Conservation (phyloP, 352 stramenopile species). For the Globisporangium ultimum region DNA sequence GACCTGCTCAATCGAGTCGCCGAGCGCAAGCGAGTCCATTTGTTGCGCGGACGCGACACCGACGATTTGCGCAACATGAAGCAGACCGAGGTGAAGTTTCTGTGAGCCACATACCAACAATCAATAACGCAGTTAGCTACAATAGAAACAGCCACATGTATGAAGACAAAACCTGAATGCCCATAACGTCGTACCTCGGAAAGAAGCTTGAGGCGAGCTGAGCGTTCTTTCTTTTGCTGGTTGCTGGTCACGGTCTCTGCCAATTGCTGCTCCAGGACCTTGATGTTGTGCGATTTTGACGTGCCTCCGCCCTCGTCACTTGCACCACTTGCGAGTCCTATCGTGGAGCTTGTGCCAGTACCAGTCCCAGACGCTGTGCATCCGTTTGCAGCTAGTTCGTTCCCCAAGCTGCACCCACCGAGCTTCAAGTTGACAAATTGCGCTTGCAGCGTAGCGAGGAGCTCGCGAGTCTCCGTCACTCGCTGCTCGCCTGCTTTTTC, state of each 20-base stretch:
- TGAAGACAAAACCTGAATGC: background rate
- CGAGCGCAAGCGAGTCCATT: conserved; percentile 59
- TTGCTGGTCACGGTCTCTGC: conserved; percentile 38
- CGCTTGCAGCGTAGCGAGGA: conserved; percentile 47
- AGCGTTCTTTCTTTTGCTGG: conserved; percentile 73
- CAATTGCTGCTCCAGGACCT: conserved; percentile 67
- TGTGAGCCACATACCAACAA: conserved; percentile 7
- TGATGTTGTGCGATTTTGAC: conserved; percentile 46
- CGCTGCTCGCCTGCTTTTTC: conserved; percentile 57
- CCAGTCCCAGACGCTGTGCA: background rate
- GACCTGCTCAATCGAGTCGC: conserved; percentile 71
- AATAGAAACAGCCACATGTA: background rate
- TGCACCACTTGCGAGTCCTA: background rate
- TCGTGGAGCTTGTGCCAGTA: background rate
- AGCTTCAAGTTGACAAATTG: conserved; percentile 77
- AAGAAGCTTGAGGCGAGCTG: conserved; percentile 47
- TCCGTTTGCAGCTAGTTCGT: conserved; percentile 13
- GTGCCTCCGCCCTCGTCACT: conserved; percentile 10
- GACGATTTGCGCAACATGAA: conserved; percentile 76
- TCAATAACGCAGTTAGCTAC: background rate
- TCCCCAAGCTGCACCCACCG: conserved; percentile 29
- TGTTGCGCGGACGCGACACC: conserved; percentile 39
- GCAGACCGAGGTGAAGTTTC: conserved; percentile 69
- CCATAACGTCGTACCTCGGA: conserved; percentile 32
- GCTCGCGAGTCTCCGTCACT: conserved; percentile 57